Evolutionary conservation across 1,284 basidiomycete genomes (phyloP).

Genomic region (Pseudozyma flocculosa): DNA sequence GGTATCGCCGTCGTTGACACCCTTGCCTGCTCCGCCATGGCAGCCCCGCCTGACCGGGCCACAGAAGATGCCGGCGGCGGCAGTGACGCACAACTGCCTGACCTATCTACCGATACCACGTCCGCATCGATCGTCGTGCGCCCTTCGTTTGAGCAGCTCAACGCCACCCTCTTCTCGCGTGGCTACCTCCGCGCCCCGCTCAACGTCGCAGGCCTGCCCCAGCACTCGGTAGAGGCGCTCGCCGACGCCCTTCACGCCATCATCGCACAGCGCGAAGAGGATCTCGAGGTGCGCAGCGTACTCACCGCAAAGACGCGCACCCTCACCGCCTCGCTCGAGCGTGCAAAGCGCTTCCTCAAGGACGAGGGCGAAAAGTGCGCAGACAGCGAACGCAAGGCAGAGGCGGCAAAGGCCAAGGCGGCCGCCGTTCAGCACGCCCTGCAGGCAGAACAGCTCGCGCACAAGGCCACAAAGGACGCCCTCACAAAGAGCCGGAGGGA

Average conservation of each 20-base stretch:
- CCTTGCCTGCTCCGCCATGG: too few species aligned
- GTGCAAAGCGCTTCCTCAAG: conserved; percentile 25
- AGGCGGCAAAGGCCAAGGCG: conserved; percentile 28
- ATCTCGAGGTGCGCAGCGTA: conserved; percentile 40
- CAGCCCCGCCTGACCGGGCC: too few species aligned
- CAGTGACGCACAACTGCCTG: conserved; percentile 22
- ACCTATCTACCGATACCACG: conserved; percentile 21
- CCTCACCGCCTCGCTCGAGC: conserved; percentile 25
- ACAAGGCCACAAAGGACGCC: conserved; percentile 39
- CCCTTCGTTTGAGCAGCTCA: conserved; percentile 43
- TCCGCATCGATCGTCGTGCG: not conserved
- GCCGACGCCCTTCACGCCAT: conserved; percentile 38
- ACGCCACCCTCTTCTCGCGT: conserved; percentile 33
- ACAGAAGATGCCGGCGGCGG: not conserved
- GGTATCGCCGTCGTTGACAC: too few species aligned
- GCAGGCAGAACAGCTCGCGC: conserved; percentile 19
- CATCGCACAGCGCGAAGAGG: conserved; percentile 41
- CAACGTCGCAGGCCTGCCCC: conserved; percentile 17
- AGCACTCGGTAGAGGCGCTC: conserved; percentile 14
- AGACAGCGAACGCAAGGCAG: conserved; percentile 33
- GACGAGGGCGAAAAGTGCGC: conserved; percentile 27
- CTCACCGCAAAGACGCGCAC: conserved; percentile 34
- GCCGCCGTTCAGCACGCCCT: conserved; percentile 11
- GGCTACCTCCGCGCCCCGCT: conserved; percentile 34
- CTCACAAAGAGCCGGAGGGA: conserved; percentile 26